phyloP scores from a whole-genome alignment of 2,329 filamentous ascomycete genomes.

The Colletotrichum salicis region DNA sequence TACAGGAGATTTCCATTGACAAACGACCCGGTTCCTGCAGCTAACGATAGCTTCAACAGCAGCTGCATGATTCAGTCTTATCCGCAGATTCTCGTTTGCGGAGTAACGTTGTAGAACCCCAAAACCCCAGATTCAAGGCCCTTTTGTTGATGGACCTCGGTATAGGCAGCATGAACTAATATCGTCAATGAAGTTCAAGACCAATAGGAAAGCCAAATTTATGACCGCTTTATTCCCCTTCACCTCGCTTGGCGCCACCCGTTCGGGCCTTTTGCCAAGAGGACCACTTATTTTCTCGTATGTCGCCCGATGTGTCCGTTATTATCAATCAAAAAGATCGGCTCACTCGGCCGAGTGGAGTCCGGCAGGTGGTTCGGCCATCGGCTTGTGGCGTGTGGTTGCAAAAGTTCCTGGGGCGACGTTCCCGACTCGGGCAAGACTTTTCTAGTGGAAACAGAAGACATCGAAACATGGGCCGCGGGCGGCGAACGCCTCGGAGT shows the following conservation, averaged over 20 bases:
- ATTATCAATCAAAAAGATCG: slow-evolving; percentile 19
- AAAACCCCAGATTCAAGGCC: slow-evolving; percentile 10
- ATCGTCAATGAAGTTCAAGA: neutral
- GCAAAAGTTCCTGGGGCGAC: slow-evolving; percentile 32
- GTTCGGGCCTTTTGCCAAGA: slow-evolving; percentile 34
- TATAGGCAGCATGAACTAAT: slow-evolving; percentile 23
- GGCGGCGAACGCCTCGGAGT: slow-evolving; percentile 22
- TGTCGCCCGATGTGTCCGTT: slow-evolving; percentile 22
- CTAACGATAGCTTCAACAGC: neutral
- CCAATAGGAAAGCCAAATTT: slow-evolving; percentile 1
- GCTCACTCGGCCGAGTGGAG: slow-evolving; percentile 32
- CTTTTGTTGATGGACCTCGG: slow-evolving; percentile 18
- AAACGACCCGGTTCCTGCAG: neutral
- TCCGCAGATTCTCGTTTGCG: neutral
- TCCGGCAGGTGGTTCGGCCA: neutral
- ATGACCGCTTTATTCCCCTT: slow-evolving; percentile 30
- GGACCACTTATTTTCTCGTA: slow-evolving; percentile 11
- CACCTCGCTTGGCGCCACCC: slow-evolving; percentile 32
- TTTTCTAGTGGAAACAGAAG: slow-evolving; percentile 16
- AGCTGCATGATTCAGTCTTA: neutral
- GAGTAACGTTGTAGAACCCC: neutral
- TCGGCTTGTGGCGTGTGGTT: slow-evolving; percentile 23
- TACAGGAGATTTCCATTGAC: neutral
- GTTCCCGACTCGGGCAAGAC: slow-evolving; percentile 4
- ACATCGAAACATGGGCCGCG: neutral